A percentile compares a stretch with the other conserved stretches of the same genome.
These are phyloP conservation scores for Pleurotus djamor DNA, from an alignment of 768 basidiomycete species.

Conservation along the genomic window DNA sequence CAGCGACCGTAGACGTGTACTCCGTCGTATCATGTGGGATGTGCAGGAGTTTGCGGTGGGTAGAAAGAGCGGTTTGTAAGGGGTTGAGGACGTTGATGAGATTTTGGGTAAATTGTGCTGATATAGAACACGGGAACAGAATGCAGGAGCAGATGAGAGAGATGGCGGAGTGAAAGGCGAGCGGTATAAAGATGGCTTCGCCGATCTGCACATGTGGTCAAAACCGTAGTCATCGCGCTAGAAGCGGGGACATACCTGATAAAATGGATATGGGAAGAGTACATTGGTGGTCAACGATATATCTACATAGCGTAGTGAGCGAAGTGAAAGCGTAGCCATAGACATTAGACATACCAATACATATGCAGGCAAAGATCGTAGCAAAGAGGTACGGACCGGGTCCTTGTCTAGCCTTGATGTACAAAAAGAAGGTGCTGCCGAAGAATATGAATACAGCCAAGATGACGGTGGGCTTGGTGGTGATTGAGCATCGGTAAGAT, in stretches of 20 bases:
- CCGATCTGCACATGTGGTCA: constrained; percentile 36
- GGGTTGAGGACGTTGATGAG: constrained; percentile 48
- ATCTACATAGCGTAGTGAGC: constrained; percentile 30
- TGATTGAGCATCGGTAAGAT: constrained; percentile 6
- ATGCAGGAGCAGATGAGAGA: constrained; percentile 47
- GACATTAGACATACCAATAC: constrained; percentile 39
- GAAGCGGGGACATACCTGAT: constrained; percentile 30
- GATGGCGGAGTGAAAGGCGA: constrained; percentile 58
- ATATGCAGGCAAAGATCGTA: constrained; percentile 56
- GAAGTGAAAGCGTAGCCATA: not conserved
- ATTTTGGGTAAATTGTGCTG: constrained; percentile 52
- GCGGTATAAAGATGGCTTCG: constrained; percentile 48
- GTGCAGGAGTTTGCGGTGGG: constrained; percentile 45
- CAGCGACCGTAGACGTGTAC: constrained; percentile 28
- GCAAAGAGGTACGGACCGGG: constrained; percentile 65
- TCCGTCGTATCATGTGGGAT: constrained; percentile 35
- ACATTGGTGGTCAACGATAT: constrained; percentile 55
- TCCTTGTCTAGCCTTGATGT: constrained; percentile 54
- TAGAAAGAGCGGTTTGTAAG: constrained; percentile 38
- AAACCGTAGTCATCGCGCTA: too few species aligned
- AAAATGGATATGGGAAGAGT: constrained; percentile 67
- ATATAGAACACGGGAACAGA: constrained; percentile 65
- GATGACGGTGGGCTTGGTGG: constrained; percentile 51
- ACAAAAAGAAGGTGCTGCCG: constrained; percentile 56
- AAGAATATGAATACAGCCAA: constrained; percentile 61